These are phyloP conservation scores for Cryptomeria japonica DNA, from an alignment of 75 land plant genomes.

Conservation along the genomic window DNA sequence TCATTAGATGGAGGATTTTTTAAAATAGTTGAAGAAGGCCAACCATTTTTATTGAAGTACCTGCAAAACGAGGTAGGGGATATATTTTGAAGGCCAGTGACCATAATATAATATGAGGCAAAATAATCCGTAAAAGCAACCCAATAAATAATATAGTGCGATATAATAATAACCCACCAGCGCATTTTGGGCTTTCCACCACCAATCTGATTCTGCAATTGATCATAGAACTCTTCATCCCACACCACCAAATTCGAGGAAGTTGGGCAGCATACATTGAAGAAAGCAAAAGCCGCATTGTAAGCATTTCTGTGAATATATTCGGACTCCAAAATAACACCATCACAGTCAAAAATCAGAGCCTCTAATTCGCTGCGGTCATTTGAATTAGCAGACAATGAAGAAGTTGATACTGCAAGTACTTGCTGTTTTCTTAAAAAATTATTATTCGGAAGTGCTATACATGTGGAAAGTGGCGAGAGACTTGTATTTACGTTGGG, in stretches of 20 bases:
- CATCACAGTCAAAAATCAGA: slow-evolving; percentile 96
- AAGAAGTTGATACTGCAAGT: not conserved
- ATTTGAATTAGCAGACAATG: slow-evolving; percentile 14
- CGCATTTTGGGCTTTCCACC: slow-evolving; percentile 99
- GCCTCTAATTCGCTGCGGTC: slow-evolving; percentile 59
- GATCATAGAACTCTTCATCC: slow-evolving; percentile 83
- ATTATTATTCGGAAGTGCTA: not conserved
- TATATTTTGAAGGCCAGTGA: not conserved
- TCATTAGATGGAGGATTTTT: slow-evolving; percentile 58
- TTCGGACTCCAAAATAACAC: slow-evolving; percentile 97
- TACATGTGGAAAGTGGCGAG: not conserved
- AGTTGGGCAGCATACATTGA: slow-evolving; percentile 70
- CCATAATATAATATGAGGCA: not conserved
- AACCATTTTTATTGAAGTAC: slow-evolving; percentile 90
- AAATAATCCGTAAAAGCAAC: not conserved
- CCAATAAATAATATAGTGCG: too few relatives aligned
- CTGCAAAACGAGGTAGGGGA: slow-evolving; percentile 25
- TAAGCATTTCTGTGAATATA: slow-evolving; percentile 93
- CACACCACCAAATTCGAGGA: slow-evolving; percentile 57
- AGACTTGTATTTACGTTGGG: not conserved
- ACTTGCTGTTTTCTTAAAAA: not conserved
- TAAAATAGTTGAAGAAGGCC: slow-evolving; percentile 88
- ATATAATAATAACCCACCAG: slow-evolving; percentile 44
- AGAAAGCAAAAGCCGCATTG: slow-evolving; percentile 88
- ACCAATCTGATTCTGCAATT: slow-evolving; percentile 90